Percentiles rank a stretch among this genome's conserved stretches.
Evolutionary conservation across 2,329 filamentous ascomycete species (phyloP).

Genomic region (Chaetomium globosum): DNA sequence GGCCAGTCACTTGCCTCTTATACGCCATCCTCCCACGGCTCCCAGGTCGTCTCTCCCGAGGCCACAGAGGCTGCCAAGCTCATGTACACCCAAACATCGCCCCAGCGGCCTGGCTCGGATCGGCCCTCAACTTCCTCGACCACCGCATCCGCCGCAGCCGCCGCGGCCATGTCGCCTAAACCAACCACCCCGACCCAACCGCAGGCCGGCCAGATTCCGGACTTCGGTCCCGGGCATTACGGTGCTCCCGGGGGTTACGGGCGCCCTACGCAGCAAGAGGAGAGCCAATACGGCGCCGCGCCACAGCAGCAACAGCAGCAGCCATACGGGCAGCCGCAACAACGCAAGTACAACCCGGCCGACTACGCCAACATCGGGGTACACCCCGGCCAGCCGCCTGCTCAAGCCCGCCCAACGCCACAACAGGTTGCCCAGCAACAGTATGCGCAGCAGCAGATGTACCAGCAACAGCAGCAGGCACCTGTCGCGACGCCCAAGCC

Average conservation of each 20-base stretch:
- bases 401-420: slow-evolving; percentile 43
- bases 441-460: slow-evolving; percentile 44
- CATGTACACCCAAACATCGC: slow-evolving; percentile 61
- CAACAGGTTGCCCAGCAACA: slow-evolving; percentile 45
- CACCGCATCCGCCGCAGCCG: slow-evolving; percentile 56
- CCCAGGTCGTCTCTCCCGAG: slow-evolving; percentile 51
- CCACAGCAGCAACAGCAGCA: slow-evolving; percentile 40
- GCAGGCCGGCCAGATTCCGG: slow-evolving; percentile 41
- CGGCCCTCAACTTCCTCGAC: slow-evolving; percentile 56
- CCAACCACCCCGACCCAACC: slow-evolving; percentile 44
- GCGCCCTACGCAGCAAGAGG: slow-evolving; percentile 39
- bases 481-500: slow-evolving; percentile 44
- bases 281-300: slow-evolving; percentile 44
- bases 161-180: slow-evolving; percentile 60
- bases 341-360: slow-evolving; percentile 74
- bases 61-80: slow-evolving; percentile 66
- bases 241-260: slow-evolving; percentile 39
- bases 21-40: slow-evolving; percentile 37
- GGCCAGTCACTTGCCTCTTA: slow-evolving; percentile 38
- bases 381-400: slow-evolving; percentile 50
- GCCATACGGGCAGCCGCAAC: slow-evolving; percentile 50
- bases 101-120: slow-evolving; percentile 57
- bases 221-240: slow-evolving; percentile 43
- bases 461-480: slow-evolving; percentile 32
- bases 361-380: slow-evolving; percentile 69